These are phyloP conservation scores for Entomophthora muscae DNA, from an alignment of 371 early-diverging fungal genomes.

Conservation along the genomic window DNA sequence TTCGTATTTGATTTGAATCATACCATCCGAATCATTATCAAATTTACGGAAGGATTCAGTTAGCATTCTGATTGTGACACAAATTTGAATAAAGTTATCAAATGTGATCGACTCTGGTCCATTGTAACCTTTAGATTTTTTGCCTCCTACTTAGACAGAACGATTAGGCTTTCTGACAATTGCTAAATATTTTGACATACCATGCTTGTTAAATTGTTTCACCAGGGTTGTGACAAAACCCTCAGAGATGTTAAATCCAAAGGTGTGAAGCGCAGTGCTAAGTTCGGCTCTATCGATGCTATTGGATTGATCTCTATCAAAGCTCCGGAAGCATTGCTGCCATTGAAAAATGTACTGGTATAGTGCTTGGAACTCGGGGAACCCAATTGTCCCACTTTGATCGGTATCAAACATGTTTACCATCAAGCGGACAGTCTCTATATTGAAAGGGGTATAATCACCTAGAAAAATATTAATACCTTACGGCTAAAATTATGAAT, in stretches of 20 bases:
- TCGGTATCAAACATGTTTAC: conserved; percentile 39
- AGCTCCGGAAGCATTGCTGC: conserved; percentile 58
- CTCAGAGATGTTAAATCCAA: conserved; percentile 49
- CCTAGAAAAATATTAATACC: conserved; percentile 12
- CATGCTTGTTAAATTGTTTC: conserved; percentile 38
- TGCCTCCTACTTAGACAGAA: not conserved
- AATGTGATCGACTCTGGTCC: conserved; percentile 17
- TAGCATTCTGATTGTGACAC: conserved; percentile 42
- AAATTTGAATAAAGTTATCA: conserved; percentile 47
- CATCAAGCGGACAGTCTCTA: conserved; percentile 24
- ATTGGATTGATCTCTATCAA: conserved; percentile 60
- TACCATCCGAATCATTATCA: conserved; percentile 34
- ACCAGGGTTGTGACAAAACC: conserved; percentile 28
- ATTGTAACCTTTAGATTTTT: not conserved
- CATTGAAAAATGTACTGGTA: conserved; percentile 55
- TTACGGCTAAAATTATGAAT: not conserved
- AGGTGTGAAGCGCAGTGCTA: conserved; percentile 47
- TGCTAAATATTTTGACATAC: conserved; percentile 15
- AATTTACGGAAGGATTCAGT: conserved; percentile 39
- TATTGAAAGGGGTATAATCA: conserved; percentile 24
- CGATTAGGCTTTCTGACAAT: too few relatives aligned
- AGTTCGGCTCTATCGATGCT: conserved; percentile 56
- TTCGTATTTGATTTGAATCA: conserved; percentile 35
- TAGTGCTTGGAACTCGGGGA: conserved; percentile 63
- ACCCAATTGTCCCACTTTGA: conserved; percentile 42